A percentile compares a stretch with the other conserved stretches of the same genome.
Conservation (phyloP, 106 monocot species). For the Dactylorhiza incarnata region DNA sequence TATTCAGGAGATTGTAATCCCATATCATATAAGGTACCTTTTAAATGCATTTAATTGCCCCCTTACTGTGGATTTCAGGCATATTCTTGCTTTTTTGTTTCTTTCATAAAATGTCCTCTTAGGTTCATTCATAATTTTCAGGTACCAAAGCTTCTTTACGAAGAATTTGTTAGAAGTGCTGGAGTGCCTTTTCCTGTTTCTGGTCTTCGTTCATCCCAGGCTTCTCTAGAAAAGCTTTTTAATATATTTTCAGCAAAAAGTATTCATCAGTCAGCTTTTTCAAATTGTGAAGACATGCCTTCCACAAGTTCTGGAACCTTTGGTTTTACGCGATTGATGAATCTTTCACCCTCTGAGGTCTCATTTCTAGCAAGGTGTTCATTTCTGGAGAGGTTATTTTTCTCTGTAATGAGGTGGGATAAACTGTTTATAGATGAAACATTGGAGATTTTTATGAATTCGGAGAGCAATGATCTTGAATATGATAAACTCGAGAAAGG, state of each 20-base stretch:
- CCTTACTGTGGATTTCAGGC: background rate
- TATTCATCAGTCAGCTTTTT: conserved; percentile 37
- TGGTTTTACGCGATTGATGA: conserved; percentile 80
- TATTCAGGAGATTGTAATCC: conserved; percentile 86
- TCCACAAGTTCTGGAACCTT: conserved; percentile 39
- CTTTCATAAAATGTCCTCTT: background rate
- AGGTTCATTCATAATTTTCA: conserved; percentile 19
- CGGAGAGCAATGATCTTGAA: conserved; percentile 30
- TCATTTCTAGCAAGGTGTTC: conserved; percentile 71
- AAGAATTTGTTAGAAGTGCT: conserved; percentile 32
- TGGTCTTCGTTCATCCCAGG: conserved; percentile 12
- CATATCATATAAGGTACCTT: conserved; percentile 70
- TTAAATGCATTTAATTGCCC: background rate
- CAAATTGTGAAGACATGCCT: conserved; percentile 15
- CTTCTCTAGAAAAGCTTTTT: conserved; percentile 48
- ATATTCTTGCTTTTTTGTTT: background rate
- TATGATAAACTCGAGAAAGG: conserved; percentile 25
- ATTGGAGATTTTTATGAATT: conserved; percentile 50
- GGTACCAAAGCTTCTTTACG: conserved; percentile 77
- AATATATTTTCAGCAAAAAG: conserved; percentile 67
- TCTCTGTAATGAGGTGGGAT: conserved; percentile 48
- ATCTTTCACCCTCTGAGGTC: conserved; percentile 66
- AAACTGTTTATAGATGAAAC: conserved; percentile 42
- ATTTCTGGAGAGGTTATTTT: conserved; percentile 59
- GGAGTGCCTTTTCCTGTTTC: conserved; percentile 25